Evolutionary conservation across 1,139 yeast genomes (phyloP).

Genomic region (Diutina neorugosa): DNA sequence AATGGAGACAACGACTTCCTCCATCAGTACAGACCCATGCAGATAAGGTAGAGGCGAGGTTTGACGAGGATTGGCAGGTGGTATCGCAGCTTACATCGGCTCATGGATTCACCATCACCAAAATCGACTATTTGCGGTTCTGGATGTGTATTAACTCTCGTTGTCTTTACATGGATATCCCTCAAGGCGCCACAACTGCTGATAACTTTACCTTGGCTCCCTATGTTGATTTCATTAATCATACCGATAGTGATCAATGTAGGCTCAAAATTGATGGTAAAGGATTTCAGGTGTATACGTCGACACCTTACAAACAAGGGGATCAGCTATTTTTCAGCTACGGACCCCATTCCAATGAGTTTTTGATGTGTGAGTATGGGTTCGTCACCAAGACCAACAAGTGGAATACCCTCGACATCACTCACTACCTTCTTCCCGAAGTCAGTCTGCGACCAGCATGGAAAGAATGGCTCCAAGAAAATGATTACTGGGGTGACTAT

Average conservation of each 20-base stretch:
- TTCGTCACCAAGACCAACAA: slow-evolving; percentile 45
- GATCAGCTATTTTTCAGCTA: slow-evolving; percentile 66
- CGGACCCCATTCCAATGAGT: slow-evolving; percentile 82
- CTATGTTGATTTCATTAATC: slow-evolving; percentile 79
- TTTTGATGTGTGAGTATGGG: slow-evolving; percentile 78
- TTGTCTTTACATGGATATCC: slow-evolving; percentile 69
- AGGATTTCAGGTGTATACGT: slow-evolving; percentile 42
- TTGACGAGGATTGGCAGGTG: slow-evolving; percentile 22
- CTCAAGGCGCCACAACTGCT: slow-evolving; percentile 31
- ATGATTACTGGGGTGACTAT: slow-evolving; percentile 62
- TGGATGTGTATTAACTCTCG: slow-evolving; percentile 90
- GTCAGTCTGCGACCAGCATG: slow-evolving; percentile 22
- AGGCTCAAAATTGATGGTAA: slow-evolving; percentile 29
- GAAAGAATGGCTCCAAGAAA: slow-evolving; percentile 31
- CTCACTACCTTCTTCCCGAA: slow-evolving; percentile 24
- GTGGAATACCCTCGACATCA: slow-evolving; percentile 65
- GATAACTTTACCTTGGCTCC: slow-evolving; percentile 90
- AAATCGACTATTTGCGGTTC: slow-evolving; percentile 39
- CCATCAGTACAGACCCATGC: slow-evolving; percentile 21
- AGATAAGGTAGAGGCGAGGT: slow-evolving; percentile 23
- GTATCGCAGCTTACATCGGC: slow-evolving; percentile 16
- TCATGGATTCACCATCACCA: slow-evolving; percentile 6
- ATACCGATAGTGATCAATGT: slow-evolving; percentile 45
- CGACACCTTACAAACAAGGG: slow-evolving; percentile 20
- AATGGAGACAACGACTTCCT: slow-evolving; percentile 28